phyloP scores from a whole-genome alignment of 495 filamentous ascomycete genomes.

The Penicillium fimorum region DNA sequence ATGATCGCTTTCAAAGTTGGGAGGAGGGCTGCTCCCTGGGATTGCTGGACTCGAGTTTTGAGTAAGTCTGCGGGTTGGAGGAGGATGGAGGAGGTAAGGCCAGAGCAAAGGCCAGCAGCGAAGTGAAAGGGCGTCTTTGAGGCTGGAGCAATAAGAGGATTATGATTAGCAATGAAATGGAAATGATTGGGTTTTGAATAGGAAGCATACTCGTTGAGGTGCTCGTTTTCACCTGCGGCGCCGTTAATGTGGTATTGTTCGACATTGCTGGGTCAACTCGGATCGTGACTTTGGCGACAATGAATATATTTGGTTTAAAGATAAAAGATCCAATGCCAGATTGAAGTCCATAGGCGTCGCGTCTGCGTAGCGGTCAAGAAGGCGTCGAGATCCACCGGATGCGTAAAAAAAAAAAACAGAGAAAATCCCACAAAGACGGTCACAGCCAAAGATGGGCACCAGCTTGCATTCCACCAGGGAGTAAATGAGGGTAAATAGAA shows the following conservation, averaged over 20 bases:
- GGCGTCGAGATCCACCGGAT: conserved; percentile 15
- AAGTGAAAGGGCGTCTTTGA: conserved; percentile 73
- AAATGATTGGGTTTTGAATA: not conserved
- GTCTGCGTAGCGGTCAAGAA: conserved; percentile 4
- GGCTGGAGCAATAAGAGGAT: conserved; percentile 21
- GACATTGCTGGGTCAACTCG: conserved; percentile 28
- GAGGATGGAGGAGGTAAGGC: conserved; percentile 80
- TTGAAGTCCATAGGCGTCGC: conserved; percentile 11
- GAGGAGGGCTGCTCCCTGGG: conserved; percentile 61
- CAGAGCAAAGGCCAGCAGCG: conserved; percentile 81
- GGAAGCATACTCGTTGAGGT: conserved; percentile 33
- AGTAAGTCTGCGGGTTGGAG: conserved; percentile 95
- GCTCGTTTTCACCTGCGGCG: conserved; percentile 35
- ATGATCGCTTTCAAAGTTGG: conserved; percentile 68
- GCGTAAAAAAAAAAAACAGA: conserved; percentile 11
- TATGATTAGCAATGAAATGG: conserved; percentile 7
- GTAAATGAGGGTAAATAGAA: not conserved
- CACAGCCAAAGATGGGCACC: conserved; percentile 4
- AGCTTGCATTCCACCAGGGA: conserved; percentile 13
- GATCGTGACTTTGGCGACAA: not conserved
- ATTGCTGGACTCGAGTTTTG: conserved; percentile 85
- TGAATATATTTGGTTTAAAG: not conserved
- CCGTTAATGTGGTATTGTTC: conserved; percentile 34
- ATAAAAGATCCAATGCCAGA: conserved; percentile 17
- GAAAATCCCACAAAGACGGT: conserved; percentile 11